phyloP scores from a whole-genome alignment of 2,329 filamentous ascomycete genomes.

The Microsporum audouinii region DNA sequence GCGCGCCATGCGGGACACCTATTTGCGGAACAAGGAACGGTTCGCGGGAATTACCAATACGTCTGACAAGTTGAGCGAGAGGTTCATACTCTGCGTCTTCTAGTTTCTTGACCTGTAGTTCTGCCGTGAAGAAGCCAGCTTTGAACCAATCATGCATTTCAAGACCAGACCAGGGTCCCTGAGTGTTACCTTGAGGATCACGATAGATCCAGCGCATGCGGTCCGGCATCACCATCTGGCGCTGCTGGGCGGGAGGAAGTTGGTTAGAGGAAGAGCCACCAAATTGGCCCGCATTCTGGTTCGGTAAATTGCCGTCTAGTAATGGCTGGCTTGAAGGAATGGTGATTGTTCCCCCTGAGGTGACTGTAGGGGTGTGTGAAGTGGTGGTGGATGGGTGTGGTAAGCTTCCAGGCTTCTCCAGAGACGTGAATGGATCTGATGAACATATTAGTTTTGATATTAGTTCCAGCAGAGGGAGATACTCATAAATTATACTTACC shows the following conservation, averaged over 20 bases:
- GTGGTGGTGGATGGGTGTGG: conserved; percentile 23
- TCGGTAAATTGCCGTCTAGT: conserved; percentile 23
- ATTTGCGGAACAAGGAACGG: conserved; percentile 97
- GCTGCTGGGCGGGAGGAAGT: conserved; percentile 56
- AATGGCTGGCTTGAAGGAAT: conserved; percentile 22
- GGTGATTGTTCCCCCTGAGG: conserved; percentile 21
- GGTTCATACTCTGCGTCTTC: conserved; percentile 94
- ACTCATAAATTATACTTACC: conserved; percentile 29
- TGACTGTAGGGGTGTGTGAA: conserved; percentile 27
- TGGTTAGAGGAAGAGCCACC: conserved; percentile 46
- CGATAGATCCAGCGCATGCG: conserved; percentile 98
- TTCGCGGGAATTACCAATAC: conserved; percentile 93
- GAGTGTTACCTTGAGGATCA: conserved; percentile 81
- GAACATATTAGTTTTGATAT: conserved; percentile 9
- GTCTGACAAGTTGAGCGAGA: conserved; percentile 81
- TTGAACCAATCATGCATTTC: conserved; percentile 99
- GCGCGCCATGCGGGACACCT: conserved; percentile 77
- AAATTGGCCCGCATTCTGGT: conserved; percentile 27
- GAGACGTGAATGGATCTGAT: conserved; percentile 21
- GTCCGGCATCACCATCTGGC: conserved; percentile 98
- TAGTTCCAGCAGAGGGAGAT: conserved; percentile 23
- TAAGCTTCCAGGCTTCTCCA: conserved; percentile 24
- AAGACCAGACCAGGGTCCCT: conserved; percentile 88
- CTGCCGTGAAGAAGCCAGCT: conserved; percentile 90
- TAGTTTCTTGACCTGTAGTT: conserved; percentile 85